Conservation (phyloP, 192 early-diverging fungal genomes). For the Coemansia sp. region DNA sequence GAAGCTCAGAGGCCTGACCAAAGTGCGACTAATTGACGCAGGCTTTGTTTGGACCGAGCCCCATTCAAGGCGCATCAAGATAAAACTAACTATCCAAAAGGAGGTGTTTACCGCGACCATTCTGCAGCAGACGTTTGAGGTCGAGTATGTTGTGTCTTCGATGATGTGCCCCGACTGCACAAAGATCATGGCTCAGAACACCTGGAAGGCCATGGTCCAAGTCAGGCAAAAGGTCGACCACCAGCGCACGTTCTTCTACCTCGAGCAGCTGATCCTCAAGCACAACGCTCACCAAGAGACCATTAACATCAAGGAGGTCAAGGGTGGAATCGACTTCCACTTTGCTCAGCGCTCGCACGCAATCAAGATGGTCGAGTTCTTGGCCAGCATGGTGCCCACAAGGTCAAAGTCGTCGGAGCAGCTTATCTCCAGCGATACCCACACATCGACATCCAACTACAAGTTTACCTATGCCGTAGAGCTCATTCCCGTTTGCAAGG, state of each 20-base stretch:
- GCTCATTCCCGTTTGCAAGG: slow-evolving; percentile 93
- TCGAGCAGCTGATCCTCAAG: slow-evolving; percentile 98
- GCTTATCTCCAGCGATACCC: slow-evolving; percentile 94
- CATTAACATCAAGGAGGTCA: slow-evolving; percentile 95
- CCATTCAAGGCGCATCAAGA: slow-evolving; percentile 88
- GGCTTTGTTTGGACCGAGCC: slow-evolving; percentile 99
- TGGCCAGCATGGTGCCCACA: slow-evolving; percentile 81
- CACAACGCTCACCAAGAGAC: slow-evolving; percentile 97
- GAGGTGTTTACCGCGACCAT: slow-evolving; percentile 95
- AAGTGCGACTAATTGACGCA: slow-evolving; percentile 94
- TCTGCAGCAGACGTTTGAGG: slow-evolving; percentile 94
- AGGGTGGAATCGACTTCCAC: slow-evolving; percentile 96
- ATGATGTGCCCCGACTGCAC: slow-evolving; percentile 97
- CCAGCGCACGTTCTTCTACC: slow-evolving; percentile 97
- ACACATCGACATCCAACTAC: slow-evolving; percentile 86
- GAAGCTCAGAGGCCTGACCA: slow-evolving; percentile 84
- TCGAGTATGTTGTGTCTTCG: slow-evolving; percentile 86
- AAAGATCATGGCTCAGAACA: slow-evolving; percentile 93
- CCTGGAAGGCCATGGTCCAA: slow-evolving; percentile 97
- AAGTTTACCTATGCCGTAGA: slow-evolving; percentile 97
- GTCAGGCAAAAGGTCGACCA: slow-evolving; percentile 97
- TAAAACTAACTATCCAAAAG: slow-evolving; percentile 98
- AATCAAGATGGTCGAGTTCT: slow-evolving; percentile 94
- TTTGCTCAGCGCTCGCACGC: slow-evolving; percentile 87
- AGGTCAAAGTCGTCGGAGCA: slow-evolving; percentile 91